phyloP scores from a whole-genome alignment of 768 basidiomycete genomes.

The Termitomyces sp. region DNA sequence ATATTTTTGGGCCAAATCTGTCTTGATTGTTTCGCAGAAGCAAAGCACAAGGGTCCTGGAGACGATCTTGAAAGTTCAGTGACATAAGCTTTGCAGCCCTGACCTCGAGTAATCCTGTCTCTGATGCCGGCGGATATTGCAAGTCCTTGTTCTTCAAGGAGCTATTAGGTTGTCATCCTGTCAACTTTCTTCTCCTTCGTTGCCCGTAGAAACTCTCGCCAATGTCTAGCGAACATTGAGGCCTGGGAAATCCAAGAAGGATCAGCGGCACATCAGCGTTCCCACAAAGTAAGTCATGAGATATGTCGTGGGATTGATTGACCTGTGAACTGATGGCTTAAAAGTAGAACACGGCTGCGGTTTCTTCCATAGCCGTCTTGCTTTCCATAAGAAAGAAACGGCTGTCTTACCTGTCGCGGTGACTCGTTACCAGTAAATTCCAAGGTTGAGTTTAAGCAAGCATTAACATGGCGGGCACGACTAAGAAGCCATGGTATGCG shows the following conservation, averaged over 20 bases:
- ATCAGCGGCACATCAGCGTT: not conserved
- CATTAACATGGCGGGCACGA: slow-evolving; percentile 1
- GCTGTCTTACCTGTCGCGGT: not conserved
- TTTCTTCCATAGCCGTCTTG: not conserved
- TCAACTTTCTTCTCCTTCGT: not conserved
- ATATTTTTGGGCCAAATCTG: not conserved
- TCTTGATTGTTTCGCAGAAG: not conserved
- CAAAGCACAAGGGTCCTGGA: not conserved
- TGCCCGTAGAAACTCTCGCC: not conserved
- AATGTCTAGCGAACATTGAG: not conserved
- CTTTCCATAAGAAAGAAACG: not conserved
- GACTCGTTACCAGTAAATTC: not conserved
- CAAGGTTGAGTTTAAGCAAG: not conserved
- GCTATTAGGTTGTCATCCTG: not conserved
- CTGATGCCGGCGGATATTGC: not conserved
- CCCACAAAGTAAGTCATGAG: slow-evolving; percentile 1
- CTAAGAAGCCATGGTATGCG: slow-evolving; percentile 6
- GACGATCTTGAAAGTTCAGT: not conserved
- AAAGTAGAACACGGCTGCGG: not conserved
- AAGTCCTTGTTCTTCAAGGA: not conserved
- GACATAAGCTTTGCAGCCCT: slow-evolving; percentile 1
- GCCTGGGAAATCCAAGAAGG: not conserved
- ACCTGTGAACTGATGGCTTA: not conserved
- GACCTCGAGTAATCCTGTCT: not conserved
- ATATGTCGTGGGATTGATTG: not conserved